These are phyloP conservation scores for Erysimum cheiri DNA, from an alignment of 441 rosid species.

Conservation along the genomic window DNA sequence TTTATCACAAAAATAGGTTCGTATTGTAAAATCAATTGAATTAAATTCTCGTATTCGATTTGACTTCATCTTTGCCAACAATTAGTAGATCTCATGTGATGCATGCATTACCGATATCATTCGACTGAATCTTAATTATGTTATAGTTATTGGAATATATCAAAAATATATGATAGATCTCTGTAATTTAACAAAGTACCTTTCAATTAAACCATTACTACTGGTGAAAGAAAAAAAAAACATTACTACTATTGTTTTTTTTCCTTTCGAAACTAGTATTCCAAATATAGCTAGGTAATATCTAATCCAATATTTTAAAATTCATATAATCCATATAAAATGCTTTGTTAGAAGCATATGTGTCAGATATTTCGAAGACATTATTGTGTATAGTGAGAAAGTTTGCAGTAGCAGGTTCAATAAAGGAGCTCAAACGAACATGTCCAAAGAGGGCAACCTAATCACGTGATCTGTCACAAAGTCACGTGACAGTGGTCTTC, in stretches of 20 bases:
- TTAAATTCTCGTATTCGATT: background rate
- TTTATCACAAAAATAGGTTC: background rate
- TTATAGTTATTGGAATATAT: background rate
- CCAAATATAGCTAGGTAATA: background rate
- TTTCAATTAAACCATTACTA: background rate
- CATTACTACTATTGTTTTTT: no score
- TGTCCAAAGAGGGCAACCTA: slow-evolving; percentile 35
- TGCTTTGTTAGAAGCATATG: slow-evolving; percentile 19
- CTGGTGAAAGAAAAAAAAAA: no score
- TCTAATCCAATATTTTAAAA: slow-evolving; percentile 15
- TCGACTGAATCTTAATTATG: background rate
- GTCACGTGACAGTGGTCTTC: slow-evolving; percentile 24
- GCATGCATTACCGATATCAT: no score
- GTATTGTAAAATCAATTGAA: background rate
- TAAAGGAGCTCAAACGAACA: slow-evolving; percentile 37
- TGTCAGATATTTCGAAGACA: slow-evolving; percentile 29
- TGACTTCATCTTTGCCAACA: background rate
- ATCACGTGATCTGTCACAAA: slow-evolving; percentile 43
- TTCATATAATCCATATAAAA: background rate
- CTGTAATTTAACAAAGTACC: background rate
- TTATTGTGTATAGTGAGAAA: slow-evolving; percentile 35
- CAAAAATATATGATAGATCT: background rate
- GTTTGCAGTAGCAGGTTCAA: slow-evolving; percentile 23
- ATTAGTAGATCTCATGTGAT: no score
- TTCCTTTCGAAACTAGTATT: no score